Evolutionary conservation across 2,329 filamentous ascomycete genomes (phyloP).

Genomic region (Venturia pyrina): DNA sequence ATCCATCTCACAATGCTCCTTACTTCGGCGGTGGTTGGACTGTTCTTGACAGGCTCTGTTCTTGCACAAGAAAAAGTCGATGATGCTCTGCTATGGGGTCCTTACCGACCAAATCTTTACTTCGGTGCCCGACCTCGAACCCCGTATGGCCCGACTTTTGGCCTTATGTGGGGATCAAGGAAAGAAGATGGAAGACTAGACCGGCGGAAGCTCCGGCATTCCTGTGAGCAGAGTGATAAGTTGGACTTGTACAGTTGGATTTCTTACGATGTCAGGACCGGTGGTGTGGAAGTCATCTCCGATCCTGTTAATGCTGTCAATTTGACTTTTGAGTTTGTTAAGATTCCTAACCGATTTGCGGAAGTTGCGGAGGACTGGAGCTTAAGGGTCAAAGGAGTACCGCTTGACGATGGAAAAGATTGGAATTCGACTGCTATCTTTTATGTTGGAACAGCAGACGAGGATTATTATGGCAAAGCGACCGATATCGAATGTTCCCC

Average conservation of each 20-base stretch:
- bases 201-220: slow-evolving; percentile 62
- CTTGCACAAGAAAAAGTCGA: slow-evolving; percentile 27
- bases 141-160: slow-evolving; percentile 70
- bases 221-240: slow-evolving; percentile 88
- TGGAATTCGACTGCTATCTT: slow-evolving; percentile 72
- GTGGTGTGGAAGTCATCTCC: slow-evolving; percentile 82
- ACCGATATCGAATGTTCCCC: not conserved
- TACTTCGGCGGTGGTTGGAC: not conserved
- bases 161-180: slow-evolving; percentile 80
- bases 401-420: slow-evolving; percentile 55
- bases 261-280: slow-evolving; percentile 81
- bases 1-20: not conserved
- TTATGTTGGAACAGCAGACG: slow-evolving; percentile 71
- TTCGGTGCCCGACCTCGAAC: slow-evolving; percentile 80
- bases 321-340: slow-evolving; percentile 87
- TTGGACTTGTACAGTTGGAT: slow-evolving; percentile 98
- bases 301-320: slow-evolving; percentile 83
- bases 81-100: slow-evolving; percentile 87
- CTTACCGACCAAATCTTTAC: slow-evolving; percentile 88
- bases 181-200: slow-evolving; percentile 49
- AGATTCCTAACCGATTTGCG: slow-evolving; percentile 65
- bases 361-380: slow-evolving; percentile 77
- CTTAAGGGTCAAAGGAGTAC: slow-evolving; percentile 72
- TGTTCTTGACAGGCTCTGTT: not conserved
- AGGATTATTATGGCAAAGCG: slow-evolving; percentile 19